Evolutionary conservation across 2,329 filamentous ascomycete species (phyloP).

Genomic region (Scortechinia acanthostroma): DNA sequence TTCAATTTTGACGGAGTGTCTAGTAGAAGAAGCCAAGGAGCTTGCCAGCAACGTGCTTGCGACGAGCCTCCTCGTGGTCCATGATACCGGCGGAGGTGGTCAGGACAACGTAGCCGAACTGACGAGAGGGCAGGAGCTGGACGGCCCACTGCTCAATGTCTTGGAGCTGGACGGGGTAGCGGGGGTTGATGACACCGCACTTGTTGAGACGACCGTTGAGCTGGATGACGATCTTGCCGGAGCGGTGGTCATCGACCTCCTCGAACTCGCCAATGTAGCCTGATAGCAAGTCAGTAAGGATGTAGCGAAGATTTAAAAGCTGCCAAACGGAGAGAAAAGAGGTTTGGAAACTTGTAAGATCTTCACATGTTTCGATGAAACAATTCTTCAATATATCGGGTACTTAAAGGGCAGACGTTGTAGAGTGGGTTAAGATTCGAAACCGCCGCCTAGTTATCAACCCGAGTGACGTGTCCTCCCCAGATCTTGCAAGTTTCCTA

Average conservation of each 20-base stretch:
- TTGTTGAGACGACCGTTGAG: constrained; percentile 98
- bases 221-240: constrained; percentile 99
- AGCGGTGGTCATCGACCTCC: constrained; percentile 98
- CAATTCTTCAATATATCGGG: constrained; percentile 76
- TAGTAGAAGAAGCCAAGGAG: constrained; percentile 99
- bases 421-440: constrained; percentile 68
- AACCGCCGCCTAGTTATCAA: constrained; percentile 99
- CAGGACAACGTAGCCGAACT: constrained; percentile 98
- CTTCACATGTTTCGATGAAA: constrained; percentile 53
- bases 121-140: constrained; percentile 97
- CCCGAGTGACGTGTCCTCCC: constrained; percentile 52
- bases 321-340: constrained; percentile 61
- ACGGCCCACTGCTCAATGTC: constrained; percentile 99
- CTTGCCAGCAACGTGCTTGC: constrained; percentile 99
- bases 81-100: constrained; percentile 99
- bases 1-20: constrained; percentile 17
- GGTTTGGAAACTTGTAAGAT: constrained; percentile 95
- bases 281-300: constrained; percentile 38
- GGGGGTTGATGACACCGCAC: constrained; percentile 96
- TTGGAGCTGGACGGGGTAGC: constrained; percentile 96
- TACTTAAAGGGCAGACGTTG: constrained; percentile 88
- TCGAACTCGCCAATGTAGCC: constrained; percentile 99
- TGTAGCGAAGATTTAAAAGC: constrained; percentile 97
- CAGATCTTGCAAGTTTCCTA: background rate
- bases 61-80: constrained; percentile 98